Conservation (phyloP, 2,329 filamentous ascomycete species). For the Nigrospora osmanthi region DNA sequence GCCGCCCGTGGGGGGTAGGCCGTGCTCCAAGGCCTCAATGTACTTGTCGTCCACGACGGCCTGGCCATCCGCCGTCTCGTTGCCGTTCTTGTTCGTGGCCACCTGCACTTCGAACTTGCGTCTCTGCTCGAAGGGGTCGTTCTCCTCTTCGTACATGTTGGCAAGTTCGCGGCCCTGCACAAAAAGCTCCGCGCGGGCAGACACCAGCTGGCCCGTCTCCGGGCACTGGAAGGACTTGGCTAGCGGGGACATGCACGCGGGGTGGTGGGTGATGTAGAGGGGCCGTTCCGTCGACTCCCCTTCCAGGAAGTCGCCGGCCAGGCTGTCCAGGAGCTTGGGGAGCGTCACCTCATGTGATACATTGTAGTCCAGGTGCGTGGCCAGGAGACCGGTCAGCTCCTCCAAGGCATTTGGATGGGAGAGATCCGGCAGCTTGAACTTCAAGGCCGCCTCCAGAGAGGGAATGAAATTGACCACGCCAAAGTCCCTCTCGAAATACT, state of each 20-base stretch:
- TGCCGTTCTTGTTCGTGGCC: slow-evolving; percentile 23
- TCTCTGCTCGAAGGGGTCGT: slow-evolving; percentile 79
- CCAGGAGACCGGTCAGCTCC: slow-evolving; percentile 43
- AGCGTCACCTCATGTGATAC: slow-evolving; percentile 44
- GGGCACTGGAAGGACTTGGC: slow-evolving; percentile 77
- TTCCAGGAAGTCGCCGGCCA: slow-evolving; percentile 72
- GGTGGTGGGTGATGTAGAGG: slow-evolving; percentile 84
- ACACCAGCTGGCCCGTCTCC: slow-evolving; percentile 60
- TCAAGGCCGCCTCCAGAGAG: slow-evolving; percentile 62
- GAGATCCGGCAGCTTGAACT: slow-evolving; percentile 58
- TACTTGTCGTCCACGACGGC: slow-evolving; percentile 69
- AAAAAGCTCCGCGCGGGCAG: slow-evolving; percentile 81
- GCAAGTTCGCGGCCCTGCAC: slow-evolving; percentile 73
- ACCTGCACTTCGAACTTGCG: slow-evolving; percentile 64
- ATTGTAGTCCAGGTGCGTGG: slow-evolving; percentile 58
- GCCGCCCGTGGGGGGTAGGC: slow-evolving; percentile 88
- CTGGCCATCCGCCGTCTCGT: slow-evolving; percentile 37
- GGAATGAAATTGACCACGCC: slow-evolving; percentile 73
- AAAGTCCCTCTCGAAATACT: slow-evolving; percentile 42
- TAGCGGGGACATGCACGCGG: slow-evolving; percentile 83
- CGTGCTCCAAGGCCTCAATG: slow-evolving; percentile 75
- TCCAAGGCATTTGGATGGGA: slow-evolving; percentile 44
- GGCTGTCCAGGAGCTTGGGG: slow-evolving; percentile 69
- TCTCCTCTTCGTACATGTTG: slow-evolving; percentile 98
- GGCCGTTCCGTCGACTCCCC: slow-evolving; percentile 59